Evolutionary conservation across 2,329 filamentous ascomycete species (phyloP), one percentile per base, ranked within the genome.

Genomic region (Fusarium guadeloupense): DNA sequence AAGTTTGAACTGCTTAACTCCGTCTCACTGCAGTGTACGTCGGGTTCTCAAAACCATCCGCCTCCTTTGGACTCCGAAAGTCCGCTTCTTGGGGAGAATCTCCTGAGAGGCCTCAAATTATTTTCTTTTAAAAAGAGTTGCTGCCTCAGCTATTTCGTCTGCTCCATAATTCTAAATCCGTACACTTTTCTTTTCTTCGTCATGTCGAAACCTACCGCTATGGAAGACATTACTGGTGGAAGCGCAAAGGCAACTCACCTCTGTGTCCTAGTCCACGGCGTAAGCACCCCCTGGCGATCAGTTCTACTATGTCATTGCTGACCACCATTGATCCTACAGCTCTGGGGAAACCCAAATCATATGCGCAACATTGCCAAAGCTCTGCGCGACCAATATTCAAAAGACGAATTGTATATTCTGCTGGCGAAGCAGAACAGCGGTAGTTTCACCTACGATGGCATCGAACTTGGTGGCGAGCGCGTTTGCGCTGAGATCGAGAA

Each of bases 271-370:
- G 87, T 93, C 46, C 91, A 94, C 72, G 86, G 91, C 77, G 88
- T 90, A 84, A 74, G 84, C 75, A 59, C 50, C 68, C 59, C 62
- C 52, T 46, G 44, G 49, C 21, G 50, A 54, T 62, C 58, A 17
- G 42, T 28, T 34, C 31, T 37, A 43, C 35, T 54, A 54, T 48
- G 40, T 60, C 57, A 60, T 62, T 20, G 62, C 68, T 73, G 50
- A 74, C 66, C 31, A 63, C 26, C 26, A 13, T 31, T 43, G 19
- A 33, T 23, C 16, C 42, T 44, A 10, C 64, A 91, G 77, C 81
- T 93, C 64, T 94, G 91, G 91, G 91, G 91, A 17, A 91, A 92
- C 63, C 91, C 91, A 2, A 80, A 81, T 41, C 90, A 95, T 74
- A 84, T 94, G 76, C 81, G 81, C 57, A 87, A 85, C 51, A 80